These are phyloP conservation scores for Pichia nanzhaoensis DNA, from an alignment of 805 yeast species.

Conservation along the genomic window DNA sequence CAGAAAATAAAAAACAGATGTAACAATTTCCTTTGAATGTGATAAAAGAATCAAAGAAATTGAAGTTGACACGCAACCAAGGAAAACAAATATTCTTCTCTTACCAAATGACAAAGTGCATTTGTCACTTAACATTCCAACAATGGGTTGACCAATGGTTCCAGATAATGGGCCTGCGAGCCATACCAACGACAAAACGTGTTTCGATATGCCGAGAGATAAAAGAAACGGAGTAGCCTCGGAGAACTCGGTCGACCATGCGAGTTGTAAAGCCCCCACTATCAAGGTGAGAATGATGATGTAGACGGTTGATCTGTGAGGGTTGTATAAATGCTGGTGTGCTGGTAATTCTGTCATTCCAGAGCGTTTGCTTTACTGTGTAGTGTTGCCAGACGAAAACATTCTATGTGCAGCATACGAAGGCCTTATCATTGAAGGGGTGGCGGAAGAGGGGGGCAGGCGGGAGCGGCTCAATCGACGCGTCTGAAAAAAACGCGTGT, in stretches of 20 bases:
- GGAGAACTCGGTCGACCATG: slow-evolving; percentile 62
- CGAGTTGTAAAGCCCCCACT: slow-evolving; percentile 53
- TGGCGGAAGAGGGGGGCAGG: too few relatives aligned
- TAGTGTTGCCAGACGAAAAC: too few relatives aligned
- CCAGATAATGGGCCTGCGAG: slow-evolving; percentile 63
- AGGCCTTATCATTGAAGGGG: too few relatives aligned
- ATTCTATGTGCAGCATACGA: too few relatives aligned
- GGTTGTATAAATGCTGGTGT: slow-evolving; percentile 28
- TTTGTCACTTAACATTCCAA: slow-evolving; percentile 53
- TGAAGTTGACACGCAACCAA: slow-evolving; percentile 45
- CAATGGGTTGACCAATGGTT: slow-evolving; percentile 55
- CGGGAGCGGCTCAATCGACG: too few relatives aligned
- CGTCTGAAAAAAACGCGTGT: too few relatives aligned
- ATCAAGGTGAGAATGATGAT: slow-evolving; percentile 40
- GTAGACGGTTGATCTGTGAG: slow-evolving; percentile 38
- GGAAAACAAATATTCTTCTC: slow-evolving; percentile 49
- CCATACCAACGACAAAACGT: slow-evolving; percentile 53
- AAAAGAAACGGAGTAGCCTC: slow-evolving; percentile 56
- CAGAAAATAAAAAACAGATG: slow-evolving; percentile 23
- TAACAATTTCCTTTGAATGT: slow-evolving; percentile 38
- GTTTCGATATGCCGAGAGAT: slow-evolving; percentile 56
- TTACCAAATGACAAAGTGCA: slow-evolving; percentile 41
- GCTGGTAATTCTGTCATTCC: not conserved
- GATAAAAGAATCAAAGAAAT: slow-evolving; percentile 39
- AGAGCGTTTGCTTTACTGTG: not conserved